A percentile compares a stretch with the other conserved stretches of the same genome.
These are phyloP conservation scores for Hypoxylon cercidicola DNA, from an alignment of 495 filamentous ascomycete species.

Conservation along the genomic window DNA sequence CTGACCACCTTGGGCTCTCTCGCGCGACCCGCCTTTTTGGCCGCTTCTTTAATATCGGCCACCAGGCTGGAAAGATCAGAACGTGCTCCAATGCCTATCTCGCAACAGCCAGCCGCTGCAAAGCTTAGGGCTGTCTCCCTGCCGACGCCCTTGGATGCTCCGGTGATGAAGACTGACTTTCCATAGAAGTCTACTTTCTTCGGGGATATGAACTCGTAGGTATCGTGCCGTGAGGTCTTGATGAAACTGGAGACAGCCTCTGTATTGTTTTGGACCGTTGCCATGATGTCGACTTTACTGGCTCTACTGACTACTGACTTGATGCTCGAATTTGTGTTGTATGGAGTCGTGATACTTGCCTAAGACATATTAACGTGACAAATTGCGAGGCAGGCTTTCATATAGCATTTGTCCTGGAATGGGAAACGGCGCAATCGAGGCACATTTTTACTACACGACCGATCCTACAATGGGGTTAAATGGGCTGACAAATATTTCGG, in stretches of 20 bases:
- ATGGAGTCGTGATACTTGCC: not conserved
- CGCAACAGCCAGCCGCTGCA: slow-evolving; percentile 53
- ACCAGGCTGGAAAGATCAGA: slow-evolving; percentile 50
- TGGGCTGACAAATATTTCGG: not conserved
- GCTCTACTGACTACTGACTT: no score
- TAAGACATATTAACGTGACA: not conserved
- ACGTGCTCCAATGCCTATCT: slow-evolving; percentile 56
- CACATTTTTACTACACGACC: not conserved
- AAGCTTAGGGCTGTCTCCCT: slow-evolving; percentile 60
- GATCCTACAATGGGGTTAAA: not conserved
- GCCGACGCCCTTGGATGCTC: slow-evolving; percentile 67
- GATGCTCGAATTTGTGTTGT: not conserved
- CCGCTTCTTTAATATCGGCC: slow-evolving; percentile 47
- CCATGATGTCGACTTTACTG: slow-evolving; percentile 25
- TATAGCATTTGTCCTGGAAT: not conserved
- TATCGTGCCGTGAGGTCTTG: slow-evolving; percentile 46
- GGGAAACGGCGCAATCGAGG: no score
- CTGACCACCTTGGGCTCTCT: slow-evolving; percentile 53
- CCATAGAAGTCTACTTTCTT: slow-evolving; percentile 55
- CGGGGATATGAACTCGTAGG: slow-evolving; percentile 51
- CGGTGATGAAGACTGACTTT: slow-evolving; percentile 66
- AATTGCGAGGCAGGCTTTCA: slow-evolving; percentile 5
- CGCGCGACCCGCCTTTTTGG: slow-evolving; percentile 44
- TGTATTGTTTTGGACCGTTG: slow-evolving; percentile 16
- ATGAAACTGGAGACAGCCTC: slow-evolving; percentile 31